phyloP scores from a whole-genome alignment of 1,284 basidiomycete species.

The Tylopilus orsonianus region DNA sequence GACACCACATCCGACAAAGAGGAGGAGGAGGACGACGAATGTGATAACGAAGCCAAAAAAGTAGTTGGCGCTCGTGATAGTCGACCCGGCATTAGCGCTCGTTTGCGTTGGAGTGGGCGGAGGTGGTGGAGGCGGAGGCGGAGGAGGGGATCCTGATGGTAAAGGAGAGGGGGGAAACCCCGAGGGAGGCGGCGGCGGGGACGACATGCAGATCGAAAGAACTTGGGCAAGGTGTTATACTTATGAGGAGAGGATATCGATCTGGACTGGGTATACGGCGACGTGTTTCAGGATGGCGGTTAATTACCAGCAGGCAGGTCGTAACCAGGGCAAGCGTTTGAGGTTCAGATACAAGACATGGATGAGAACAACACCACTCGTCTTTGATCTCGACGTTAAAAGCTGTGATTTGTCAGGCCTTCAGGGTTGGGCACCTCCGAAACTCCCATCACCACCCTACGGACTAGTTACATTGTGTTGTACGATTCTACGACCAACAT shows the following conservation, averaged over 20 bases:
- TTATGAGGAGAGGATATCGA: conserved; percentile 6
- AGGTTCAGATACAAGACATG: neutral
- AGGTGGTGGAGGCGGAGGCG: neutral
- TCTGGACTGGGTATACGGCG: conserved; percentile 11
- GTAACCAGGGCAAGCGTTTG: conserved; percentile 18
- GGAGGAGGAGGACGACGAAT: conserved; percentile 55
- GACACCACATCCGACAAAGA: conserved; percentile 57
- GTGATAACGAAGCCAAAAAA: conserved; percentile 66
- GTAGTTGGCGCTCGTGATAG: conserved; percentile 40
- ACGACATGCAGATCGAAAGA: conserved; percentile 11
- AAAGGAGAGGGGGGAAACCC: neutral
- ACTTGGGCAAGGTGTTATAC: no score
- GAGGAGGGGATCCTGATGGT: neutral
- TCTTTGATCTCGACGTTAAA: neutral
- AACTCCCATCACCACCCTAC: no score
- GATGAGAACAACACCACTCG: neutral
- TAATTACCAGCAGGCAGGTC: neutral
- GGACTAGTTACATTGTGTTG: no score
- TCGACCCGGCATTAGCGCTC: neutral
- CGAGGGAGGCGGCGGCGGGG: neutral
- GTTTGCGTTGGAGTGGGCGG: neutral
- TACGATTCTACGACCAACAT: no score
- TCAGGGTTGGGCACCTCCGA: neutral
- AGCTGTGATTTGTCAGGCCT: neutral
- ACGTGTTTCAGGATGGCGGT: conserved; percentile 22